Evolutionary conservation across 495 filamentous ascomycete genomes (phyloP).

Genomic region (Mycothermus thermophilus): DNA sequence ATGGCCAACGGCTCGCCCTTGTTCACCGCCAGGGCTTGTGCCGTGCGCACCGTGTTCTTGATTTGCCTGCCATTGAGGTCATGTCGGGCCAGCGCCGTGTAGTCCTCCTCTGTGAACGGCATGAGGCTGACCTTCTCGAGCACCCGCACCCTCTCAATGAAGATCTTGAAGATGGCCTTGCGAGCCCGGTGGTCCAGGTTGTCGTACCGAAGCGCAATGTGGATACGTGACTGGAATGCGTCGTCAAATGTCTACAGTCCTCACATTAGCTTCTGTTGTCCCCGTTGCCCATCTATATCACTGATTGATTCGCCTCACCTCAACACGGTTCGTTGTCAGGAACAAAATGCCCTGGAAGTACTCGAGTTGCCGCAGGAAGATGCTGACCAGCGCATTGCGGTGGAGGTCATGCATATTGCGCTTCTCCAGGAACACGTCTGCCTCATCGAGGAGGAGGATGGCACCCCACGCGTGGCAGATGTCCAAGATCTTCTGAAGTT

Average conservation of each 20-base stretch:
- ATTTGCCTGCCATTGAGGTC: constrained; percentile 88
- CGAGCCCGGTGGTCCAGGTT: constrained; percentile 63
- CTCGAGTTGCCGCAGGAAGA: constrained; percentile 39
- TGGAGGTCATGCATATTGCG: constrained; percentile 59
- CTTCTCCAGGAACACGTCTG: constrained; percentile 68
- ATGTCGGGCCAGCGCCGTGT: constrained; percentile 49
- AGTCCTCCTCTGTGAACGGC: constrained; percentile 56
- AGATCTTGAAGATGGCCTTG: constrained; percentile 76
- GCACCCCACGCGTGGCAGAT: constrained; percentile 82
- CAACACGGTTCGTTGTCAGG: constrained; percentile 40
- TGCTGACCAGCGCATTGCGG: constrained; percentile 60
- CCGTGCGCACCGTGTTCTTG: constrained; percentile 82
- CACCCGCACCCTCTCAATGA: constrained; percentile 53
- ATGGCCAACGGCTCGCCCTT: constrained; percentile 57
- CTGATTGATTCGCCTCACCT: constrained; percentile 20
- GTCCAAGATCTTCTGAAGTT: constrained; percentile 73
- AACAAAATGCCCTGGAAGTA: constrained; percentile 42
- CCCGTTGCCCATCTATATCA: background rate
- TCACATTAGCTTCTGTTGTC: constrained; percentile 12
- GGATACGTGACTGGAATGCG: constrained; percentile 46
- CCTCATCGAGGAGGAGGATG: constrained; percentile 62
- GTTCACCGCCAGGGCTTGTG: constrained; percentile 73
- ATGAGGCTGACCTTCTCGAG: constrained; percentile 47
- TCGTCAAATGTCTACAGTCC: constrained; percentile 41
- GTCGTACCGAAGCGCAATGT: constrained; percentile 64